phyloP scores from a whole-genome alignment of 139 green algal genomes.

The Chlamydomonas sp. region DNA sequence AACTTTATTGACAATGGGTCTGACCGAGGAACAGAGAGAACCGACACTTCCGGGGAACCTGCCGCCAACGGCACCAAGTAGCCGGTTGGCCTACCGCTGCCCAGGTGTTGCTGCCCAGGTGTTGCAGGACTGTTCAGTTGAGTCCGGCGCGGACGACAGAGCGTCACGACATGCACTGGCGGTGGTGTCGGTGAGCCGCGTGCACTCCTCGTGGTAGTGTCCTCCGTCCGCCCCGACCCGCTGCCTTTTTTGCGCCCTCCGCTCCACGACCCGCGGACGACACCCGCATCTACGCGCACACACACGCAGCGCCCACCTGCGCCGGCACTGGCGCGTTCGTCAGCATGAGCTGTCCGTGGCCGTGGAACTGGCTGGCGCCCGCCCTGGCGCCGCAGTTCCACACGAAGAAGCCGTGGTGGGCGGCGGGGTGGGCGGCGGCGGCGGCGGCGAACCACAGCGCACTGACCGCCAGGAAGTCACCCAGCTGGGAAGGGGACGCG shows the following conservation, averaged over 20 bases:
- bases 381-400: conserved; percentile 77
- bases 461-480: conserved; percentile 66
- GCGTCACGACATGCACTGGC: too few species aligned
- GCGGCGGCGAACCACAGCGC: conserved; percentile 65
- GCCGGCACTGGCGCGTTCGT: conserved; percentile 27
- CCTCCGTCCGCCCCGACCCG: background rate
- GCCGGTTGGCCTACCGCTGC: too few species aligned
- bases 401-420: conserved; percentile 65
- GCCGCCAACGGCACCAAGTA: too few species aligned
- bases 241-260: too few species aligned
- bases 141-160: too few species aligned
- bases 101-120: too few species aligned
- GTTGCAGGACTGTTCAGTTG: too few species aligned
- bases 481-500: conserved; percentile 39
- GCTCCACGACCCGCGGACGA: background rate
- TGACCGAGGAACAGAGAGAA: too few species aligned
- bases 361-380: conserved; percentile 63
- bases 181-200: too few species aligned
- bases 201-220: too few species aligned
- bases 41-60: too few species aligned
- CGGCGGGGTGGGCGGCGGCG: conserved; percentile 5
- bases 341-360: conserved; percentile 62
- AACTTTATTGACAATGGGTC: too few species aligned
- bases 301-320: conserved; percentile 20
- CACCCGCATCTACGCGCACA: background rate